Percentiles rank a stretch among this genome's conserved stretches.
Conservation (phyloP, 2,329 filamentous ascomycete genomes). For the Colletotrichum cuscutae region DNA sequence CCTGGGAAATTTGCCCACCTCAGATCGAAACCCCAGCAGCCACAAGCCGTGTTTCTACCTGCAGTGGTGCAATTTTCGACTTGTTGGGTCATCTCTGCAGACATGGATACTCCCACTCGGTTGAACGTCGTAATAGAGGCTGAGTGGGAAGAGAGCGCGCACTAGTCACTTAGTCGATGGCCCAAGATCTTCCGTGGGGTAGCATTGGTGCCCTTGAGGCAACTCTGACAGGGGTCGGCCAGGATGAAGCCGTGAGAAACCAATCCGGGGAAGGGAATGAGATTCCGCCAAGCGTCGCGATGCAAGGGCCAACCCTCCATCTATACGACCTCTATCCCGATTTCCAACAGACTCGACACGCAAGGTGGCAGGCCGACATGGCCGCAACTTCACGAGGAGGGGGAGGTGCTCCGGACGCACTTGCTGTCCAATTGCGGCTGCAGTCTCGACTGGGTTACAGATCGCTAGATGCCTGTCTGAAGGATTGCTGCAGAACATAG, state of each 20-base stretch:
- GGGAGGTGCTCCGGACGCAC: neutral
- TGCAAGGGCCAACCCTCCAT: neutral
- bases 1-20: neutral
- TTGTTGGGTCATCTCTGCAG: neutral
- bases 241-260: neutral
- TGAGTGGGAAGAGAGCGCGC: neutral
- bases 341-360: neutral
- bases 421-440: neutral
- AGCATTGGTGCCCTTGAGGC: neutral
- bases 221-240: slow-evolving; percentile 1
- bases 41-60: neutral
- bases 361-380: neutral
- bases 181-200: slow-evolving; percentile 2
- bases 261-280: slow-evolving; percentile 6
- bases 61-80: neutral
- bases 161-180: neutral
- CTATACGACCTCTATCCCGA: neutral
- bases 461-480: neutral
- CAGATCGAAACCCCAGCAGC: neutral
- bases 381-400: neutral
- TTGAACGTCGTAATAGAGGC: slow-evolving; percentile 20
- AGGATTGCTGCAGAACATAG: neutral
- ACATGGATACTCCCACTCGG: slow-evolving; percentile 1
- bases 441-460: slow-evolving; percentile 4
- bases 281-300: neutral